Evolutionary conservation across 495 filamentous ascomycete genomes (phyloP).

Genomic region (Neurospora tetraspora): DNA sequence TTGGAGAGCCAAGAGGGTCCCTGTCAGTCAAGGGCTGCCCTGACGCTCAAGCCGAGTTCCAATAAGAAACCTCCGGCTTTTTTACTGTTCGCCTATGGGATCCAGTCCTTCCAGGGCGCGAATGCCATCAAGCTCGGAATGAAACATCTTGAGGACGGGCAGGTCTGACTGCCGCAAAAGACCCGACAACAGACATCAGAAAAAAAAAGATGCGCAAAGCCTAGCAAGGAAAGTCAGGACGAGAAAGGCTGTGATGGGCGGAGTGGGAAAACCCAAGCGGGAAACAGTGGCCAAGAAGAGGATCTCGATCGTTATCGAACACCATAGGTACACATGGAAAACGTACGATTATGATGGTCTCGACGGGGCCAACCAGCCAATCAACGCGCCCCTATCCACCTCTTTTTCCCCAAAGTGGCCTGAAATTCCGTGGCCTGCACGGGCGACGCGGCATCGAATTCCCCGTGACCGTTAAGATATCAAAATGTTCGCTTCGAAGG

Average conservation of each 20-base stretch:
- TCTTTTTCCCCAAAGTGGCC: constrained; percentile 6
- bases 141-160: background rate
- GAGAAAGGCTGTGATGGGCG: constrained; percentile 1
- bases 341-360: constrained; percentile 21
- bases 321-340: constrained; percentile 22
- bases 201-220: background rate
- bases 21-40: background rate
- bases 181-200: background rate
- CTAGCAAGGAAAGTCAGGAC: background rate
- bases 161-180: background rate
- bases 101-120: background rate
- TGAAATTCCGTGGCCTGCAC: background rate
- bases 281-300: constrained; percentile 6
- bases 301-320: constrained; percentile 29
- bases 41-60: background rate
- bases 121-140: background rate
- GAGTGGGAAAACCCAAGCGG: background rate
- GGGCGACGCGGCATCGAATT: constrained; percentile 1
- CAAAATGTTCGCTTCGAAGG: background rate
- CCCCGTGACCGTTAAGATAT: background rate
- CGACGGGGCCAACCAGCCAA: constrained; percentile 15
- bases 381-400: constrained; percentile 8
- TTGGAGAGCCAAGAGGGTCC: background rate
- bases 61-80: background rate
- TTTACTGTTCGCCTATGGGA: background rate